Base-by-base conservation (phyloP, 805 yeast species). In the Yamadazyma philogaea region DNA sequence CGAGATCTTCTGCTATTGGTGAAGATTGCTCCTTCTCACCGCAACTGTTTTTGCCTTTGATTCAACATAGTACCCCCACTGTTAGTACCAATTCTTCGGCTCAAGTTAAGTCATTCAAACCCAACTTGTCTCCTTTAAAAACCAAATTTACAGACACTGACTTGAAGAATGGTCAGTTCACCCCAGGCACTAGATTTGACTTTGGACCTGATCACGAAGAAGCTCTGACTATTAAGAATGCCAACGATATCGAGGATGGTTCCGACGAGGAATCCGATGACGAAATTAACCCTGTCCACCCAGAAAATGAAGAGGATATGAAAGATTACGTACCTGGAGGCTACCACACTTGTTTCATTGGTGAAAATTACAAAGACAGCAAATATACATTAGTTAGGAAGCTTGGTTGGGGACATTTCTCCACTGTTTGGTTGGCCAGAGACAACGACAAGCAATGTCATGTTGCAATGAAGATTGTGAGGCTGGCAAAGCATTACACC, bases 341-440 rank as follows among this genome's bases (percentile, higher is more conserved):
- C 0, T 93, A 93, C 61, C 99, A 93, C 58, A 96, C 99, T 0
- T 93, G 95, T 10, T 80, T 66, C 50, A 80, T 88, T 38, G 98
- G 98, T 5, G 99, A 95, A 60, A 64, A 65, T 17, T 91, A 84
- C 63, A 85, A 87, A 53, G 72, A 84, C 43, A 79, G 80, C 15
- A 78, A 86, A 45, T 93, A 93, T 60, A 73, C 82, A 1, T 64
- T 93, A 37, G 90, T 87, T 22, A 78, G 98, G 47, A 93, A 93
- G 59, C 70, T 93, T 3, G 99, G 99, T 0, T 93, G 99, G 99
- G 99, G 99, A 27, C 97, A 93, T 64, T 93, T 93, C 59, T 84
- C 95, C 20, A 93, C 96, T 1, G 97, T 87, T 17, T 90, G 96
- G 97, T 70, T 87, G 21, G 98, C 96, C 4, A 75, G 67, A 46